These are phyloP conservation scores for Crithidia fasciculata DNA, from an alignment of 208 protist genomes.

Conservation along the genomic window DNA sequence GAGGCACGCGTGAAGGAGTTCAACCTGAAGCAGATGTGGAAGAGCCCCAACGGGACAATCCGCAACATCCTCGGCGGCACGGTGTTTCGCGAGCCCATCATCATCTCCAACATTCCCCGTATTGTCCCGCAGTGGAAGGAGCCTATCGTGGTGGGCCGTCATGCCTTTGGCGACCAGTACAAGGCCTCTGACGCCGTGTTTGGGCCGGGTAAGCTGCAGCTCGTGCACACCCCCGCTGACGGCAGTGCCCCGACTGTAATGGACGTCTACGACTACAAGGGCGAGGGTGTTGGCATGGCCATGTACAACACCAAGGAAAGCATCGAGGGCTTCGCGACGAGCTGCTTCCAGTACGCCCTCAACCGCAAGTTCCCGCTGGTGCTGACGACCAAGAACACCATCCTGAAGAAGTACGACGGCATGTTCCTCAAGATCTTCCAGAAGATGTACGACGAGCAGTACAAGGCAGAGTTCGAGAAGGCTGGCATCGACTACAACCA, in stretches of 20 bases:
- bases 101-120: constrained; percentile 94
- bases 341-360: constrained; percentile 95
- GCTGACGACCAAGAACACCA: constrained; percentile 98
- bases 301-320: constrained; percentile 98
- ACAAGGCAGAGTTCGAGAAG: constrained; percentile 88
- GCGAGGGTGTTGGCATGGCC: constrained; percentile 88
- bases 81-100: constrained; percentile 98
- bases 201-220: constrained; percentile 89
- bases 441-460: constrained; percentile 92
- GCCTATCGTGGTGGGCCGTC: constrained; percentile 96
- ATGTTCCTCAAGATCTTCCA: constrained; percentile 97
- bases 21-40: constrained; percentile 98
- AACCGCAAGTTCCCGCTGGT: constrained; percentile 92
- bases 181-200: constrained; percentile 93
- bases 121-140: constrained; percentile 94
- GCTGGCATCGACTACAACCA: constrained; percentile 94
- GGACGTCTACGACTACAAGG: constrained; percentile 92
- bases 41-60: constrained; percentile 98
- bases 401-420: constrained; percentile 98
- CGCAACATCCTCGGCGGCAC: constrained; percentile 98
- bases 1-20: constrained; percentile 97
- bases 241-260: constrained; percentile 63
- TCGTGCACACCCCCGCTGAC: constrained; percentile 93
- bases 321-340: constrained; percentile 94
- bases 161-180: constrained; percentile 97